A percentile compares a stretch with the other conserved stretches of the same genome.
Evolutionary conservation across 2,329 filamentous ascomycete genomes (phyloP).

Genomic region (Phaeoacremonium minimum): DNA sequence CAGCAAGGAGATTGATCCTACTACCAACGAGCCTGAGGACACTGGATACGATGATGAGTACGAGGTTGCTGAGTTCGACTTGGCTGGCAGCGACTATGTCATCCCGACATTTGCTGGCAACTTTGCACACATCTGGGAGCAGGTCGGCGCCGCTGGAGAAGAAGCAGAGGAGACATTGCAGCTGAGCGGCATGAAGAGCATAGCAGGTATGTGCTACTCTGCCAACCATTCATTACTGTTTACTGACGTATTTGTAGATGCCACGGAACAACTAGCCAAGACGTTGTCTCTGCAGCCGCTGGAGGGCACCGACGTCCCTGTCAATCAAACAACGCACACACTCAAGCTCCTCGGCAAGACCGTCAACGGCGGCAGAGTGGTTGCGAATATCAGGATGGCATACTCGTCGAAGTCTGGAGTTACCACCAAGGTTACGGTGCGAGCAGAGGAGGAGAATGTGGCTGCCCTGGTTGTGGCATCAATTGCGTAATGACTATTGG

Average conservation of each 20-base stretch:
- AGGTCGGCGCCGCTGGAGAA: slow-evolving; percentile 82
- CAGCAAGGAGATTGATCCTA: slow-evolving; percentile 95
- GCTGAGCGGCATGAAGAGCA: slow-evolving; percentile 82
- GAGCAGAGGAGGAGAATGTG: slow-evolving; percentile 89
- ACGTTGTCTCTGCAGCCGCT: slow-evolving; percentile 86
- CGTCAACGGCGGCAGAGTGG: slow-evolving; percentile 82
- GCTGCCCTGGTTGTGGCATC: slow-evolving; percentile 80
- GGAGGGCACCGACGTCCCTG: slow-evolving; percentile 86
- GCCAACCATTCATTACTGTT: not conserved
- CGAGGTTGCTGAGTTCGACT: slow-evolving; percentile 88
- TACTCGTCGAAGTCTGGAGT: slow-evolving; percentile 90
- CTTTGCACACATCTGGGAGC: slow-evolving; percentile 95
- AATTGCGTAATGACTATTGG: slow-evolving; percentile 57
- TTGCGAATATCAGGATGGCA: slow-evolving; percentile 85
- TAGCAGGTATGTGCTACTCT: slow-evolving; percentile 68
- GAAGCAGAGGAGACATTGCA: slow-evolving; percentile 89
- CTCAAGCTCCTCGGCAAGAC: slow-evolving; percentile 97
- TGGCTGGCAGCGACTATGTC: slow-evolving; percentile 89
- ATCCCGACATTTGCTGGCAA: slow-evolving; percentile 90
- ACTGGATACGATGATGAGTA: slow-evolving; percentile 96
- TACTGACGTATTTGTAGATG: slow-evolving; percentile 53
- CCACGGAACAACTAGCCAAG: slow-evolving; percentile 85
- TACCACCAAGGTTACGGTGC: slow-evolving; percentile 89
- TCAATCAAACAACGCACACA: slow-evolving; percentile 86
- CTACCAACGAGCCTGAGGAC: slow-evolving; percentile 88